A percentile compares a stretch with the other conserved stretches of the same genome.
phyloP scores from a whole-genome alignment of 2,329 filamentous ascomycete species.

The Fonsecaea nubica region DNA sequence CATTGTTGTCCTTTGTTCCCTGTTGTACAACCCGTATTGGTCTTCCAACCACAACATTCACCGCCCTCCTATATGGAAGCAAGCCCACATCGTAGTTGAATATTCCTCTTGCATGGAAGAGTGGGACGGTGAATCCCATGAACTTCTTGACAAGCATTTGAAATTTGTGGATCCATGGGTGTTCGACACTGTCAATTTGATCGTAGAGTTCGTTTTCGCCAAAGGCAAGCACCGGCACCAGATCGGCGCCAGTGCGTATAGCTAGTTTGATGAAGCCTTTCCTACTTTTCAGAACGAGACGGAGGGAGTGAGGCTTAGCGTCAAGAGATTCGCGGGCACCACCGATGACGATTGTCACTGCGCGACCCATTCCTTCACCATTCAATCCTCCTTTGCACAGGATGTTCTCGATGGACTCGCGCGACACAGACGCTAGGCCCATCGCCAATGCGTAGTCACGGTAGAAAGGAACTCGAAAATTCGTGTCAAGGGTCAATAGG shows the following conservation, averaged over 20 bases:
- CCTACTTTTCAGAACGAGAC: conserved; percentile 79
- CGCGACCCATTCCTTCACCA: conserved; percentile 85
- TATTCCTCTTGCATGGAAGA: conserved; percentile 87
- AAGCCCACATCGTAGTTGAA: conserved; percentile 98
- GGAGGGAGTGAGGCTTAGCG: conserved; percentile 77
- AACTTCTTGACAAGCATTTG: conserved; percentile 85
- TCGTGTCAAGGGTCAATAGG: conserved; percentile 89
- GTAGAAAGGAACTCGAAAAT: conserved; percentile 93
- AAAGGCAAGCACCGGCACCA: conserved; percentile 90
- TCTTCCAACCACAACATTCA: conserved; percentile 87
- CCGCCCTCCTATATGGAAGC: conserved; percentile 86
- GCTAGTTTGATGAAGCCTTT: conserved; percentile 96
- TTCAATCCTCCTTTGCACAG: conserved; percentile 79
- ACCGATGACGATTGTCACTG: conserved; percentile 93
- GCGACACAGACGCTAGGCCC: conserved; percentile 86
- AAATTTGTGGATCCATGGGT: conserved; percentile 78
- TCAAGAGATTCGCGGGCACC: conserved; percentile 92
- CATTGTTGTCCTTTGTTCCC: conserved; percentile 65
- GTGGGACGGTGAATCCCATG: conserved; percentile 89
- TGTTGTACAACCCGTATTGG: conserved; percentile 73
- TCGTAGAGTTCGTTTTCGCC: conserved; percentile 97
- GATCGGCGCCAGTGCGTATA: conserved; percentile 86
- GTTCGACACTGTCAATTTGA: conserved; percentile 76
- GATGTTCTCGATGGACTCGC: conserved; percentile 88
- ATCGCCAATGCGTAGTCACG: conserved; percentile 91